Conservation (phyloP, 1,139 yeast species). For the Candida frijolesensis region DNA sequence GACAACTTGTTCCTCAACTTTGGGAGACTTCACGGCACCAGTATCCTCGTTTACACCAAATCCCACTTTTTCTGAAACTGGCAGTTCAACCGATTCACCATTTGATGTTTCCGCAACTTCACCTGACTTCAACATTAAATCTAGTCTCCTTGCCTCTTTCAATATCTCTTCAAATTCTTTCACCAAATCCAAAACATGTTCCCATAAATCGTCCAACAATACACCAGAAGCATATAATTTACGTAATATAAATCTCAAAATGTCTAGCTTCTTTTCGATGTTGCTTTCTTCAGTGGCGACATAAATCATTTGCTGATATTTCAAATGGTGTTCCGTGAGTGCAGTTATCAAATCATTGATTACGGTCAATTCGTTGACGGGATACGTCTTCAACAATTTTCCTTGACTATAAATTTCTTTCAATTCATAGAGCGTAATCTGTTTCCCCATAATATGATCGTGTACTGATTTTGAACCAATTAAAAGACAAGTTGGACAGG, state of each 20-base stretch:
- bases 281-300: conserved; percentile 17
- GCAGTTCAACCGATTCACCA: neutral
- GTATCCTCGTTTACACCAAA: neutral
- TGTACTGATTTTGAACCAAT: conserved; percentile 23
- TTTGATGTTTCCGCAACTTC: neutral
- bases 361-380: conserved; percentile 38
- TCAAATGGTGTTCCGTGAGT: conserved; percentile 14
- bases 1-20: neutral
- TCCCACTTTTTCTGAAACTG: neutral
- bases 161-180: conserved; percentile 15
- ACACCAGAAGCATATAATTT: conserved; percentile 40
- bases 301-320: conserved; percentile 17
- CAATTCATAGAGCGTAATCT: conserved; percentile 24
- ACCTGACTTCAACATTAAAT: neutral
- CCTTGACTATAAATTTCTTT: conserved; percentile 29
- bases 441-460: conserved; percentile 22
- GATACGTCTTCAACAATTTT: conserved; percentile 35
- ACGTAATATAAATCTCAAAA: conserved; percentile 29
- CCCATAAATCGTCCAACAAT: conserved; percentile 25
- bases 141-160: neutral
- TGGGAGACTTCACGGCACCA: neutral
- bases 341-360: conserved; percentile 24
- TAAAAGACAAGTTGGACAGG: conserved; percentile 68
- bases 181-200: conserved; percentile 22
- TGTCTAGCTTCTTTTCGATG: conserved; percentile 24